phyloP scores from a whole-genome alignment of 352 stramenopile genomes.

The Phytophthora parvispora region DNA sequence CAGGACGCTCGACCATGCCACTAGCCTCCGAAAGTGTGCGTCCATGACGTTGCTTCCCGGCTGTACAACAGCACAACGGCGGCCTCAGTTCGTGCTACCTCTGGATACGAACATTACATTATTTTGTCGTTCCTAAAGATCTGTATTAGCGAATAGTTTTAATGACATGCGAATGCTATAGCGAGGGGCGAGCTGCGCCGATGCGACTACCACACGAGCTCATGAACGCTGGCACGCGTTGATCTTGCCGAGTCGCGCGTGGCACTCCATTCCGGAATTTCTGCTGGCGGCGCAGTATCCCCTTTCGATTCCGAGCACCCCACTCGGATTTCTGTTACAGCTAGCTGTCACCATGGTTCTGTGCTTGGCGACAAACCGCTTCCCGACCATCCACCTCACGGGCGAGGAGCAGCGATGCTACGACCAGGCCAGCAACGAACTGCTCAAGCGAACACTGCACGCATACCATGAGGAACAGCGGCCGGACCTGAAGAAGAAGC shows the following conservation, averaged over 20 bases:
- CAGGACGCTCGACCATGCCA: too few species aligned
- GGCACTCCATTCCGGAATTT: conserved; percentile 14
- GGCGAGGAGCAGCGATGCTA: conserved; percentile 42
- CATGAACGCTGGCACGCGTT: too few species aligned
- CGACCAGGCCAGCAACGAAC: conserved; percentile 26
- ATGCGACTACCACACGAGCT: too few species aligned
- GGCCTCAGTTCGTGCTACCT: conserved; percentile 9
- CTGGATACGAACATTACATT: not conserved
- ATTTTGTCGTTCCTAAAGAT: not conserved
- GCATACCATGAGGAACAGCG: conserved; percentile 31
- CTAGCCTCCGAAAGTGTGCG: conserved; percentile 1
- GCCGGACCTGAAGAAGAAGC: conserved; percentile 20
- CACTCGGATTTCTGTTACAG: not conserved
- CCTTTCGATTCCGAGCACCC: not conserved
- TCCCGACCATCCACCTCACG: conserved; percentile 38
- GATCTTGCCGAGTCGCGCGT: conserved; percentile 1
- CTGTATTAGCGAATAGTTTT: not conserved
- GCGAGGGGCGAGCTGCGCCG: too few species aligned
- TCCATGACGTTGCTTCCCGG: conserved; percentile 13
- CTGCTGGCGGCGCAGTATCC: not conserved
- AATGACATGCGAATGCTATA: too few species aligned
- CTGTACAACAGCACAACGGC: conserved; percentile 11
- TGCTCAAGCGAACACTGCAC: conserved; percentile 37
- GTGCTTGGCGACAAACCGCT: conserved; percentile 21
- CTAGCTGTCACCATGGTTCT: conserved; percentile 15